A percentile compares a stretch with the other conserved stretches of the same genome.
Conservation (phyloP, 176 grass and related monocot genomes). For the Bromus sterilis region DNA sequence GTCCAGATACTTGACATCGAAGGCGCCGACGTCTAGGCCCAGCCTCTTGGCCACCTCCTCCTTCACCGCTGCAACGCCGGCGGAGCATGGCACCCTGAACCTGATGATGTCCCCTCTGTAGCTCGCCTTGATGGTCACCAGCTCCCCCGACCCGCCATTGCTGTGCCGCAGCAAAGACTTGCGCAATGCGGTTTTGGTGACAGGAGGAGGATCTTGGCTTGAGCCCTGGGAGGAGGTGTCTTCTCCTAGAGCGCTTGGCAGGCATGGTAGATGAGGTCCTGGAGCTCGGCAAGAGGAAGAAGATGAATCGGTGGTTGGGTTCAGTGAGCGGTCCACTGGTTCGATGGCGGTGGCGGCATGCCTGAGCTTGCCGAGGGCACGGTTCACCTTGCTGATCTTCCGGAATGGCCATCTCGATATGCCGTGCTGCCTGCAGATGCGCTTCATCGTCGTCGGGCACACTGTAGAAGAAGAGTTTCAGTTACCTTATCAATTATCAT, state of each 20-base stretch:
- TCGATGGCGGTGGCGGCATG: slow-evolving; percentile 60
- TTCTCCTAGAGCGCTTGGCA: slow-evolving; percentile 11
- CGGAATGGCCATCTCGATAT: slow-evolving; percentile 86
- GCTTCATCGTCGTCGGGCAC: slow-evolving; percentile 90
- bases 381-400: slow-evolving; percentile 82
- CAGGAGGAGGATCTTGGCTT: slow-evolving; percentile 33
- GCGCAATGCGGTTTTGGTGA: neutral
- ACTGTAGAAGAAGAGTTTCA: slow-evolving; percentile 36
- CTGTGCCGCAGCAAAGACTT: neutral
- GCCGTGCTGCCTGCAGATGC: slow-evolving; percentile 88
- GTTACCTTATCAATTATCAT: neutral
- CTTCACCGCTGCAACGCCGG: slow-evolving; percentile 32
- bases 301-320: neutral
- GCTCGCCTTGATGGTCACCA: slow-evolving; percentile 67
- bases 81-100: slow-evolving; percentile 44
- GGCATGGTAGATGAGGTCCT: neutral
- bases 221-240: slow-evolving; percentile 59
- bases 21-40: slow-evolving; percentile 40
- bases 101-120: slow-evolving; percentile 72
- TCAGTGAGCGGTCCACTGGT: slow-evolving; percentile 35
- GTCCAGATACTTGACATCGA: slow-evolving; percentile 86
- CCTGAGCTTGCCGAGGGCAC: slow-evolving; percentile 63
- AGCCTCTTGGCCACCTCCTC: slow-evolving; percentile 59
- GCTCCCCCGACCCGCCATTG: neutral
- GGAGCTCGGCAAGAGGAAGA: slow-evolving; percentile 7